These are phyloP conservation scores for Chrysoporthe deuterocubensis DNA, from an alignment of 2,329 filamentous ascomycete species.

Conservation along the genomic window DNA sequence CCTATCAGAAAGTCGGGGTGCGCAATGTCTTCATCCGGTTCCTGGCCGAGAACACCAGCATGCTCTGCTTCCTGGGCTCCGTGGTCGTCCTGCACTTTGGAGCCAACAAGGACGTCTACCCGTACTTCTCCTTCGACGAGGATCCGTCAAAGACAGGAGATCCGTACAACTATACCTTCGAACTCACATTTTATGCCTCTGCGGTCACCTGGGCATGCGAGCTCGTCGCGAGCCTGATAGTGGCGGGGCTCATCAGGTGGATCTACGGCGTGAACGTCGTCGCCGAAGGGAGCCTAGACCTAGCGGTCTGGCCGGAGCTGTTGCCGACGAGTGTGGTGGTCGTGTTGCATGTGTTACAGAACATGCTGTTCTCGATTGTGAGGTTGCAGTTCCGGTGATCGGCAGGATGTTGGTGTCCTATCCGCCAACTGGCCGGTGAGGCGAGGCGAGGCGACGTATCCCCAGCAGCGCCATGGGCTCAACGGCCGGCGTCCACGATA, in stretches of 20 bases:
- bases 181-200: conserved; percentile 66
- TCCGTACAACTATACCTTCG: conserved; percentile 60
- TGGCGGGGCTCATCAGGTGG: conserved; percentile 60
- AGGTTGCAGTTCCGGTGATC: conserved; percentile 59
- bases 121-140: conserved; percentile 69
- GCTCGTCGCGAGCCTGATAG: conserved; percentile 63
- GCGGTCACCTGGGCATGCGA: conserved; percentile 70
- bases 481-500: too few relatives aligned
- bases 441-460: not conserved
- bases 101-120: conserved; percentile 69
- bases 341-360: conserved; percentile 70
- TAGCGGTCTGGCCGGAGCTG: conserved; percentile 69
- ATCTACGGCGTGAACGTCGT: conserved; percentile 67
- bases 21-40: conserved; percentile 71
- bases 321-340: conserved; percentile 68
- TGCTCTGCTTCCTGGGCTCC: conserved; percentile 69
- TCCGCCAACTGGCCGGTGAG: not conserved
- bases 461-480: not conserved
- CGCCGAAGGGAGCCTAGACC: conserved; percentile 65
- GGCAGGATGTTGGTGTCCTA: not conserved
- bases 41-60: conserved; percentile 68
- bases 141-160: conserved; percentile 43
- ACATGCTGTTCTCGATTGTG: conserved; percentile 73
- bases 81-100: conserved; percentile 70
- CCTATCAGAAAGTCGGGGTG: conserved; percentile 69